These are phyloP conservation scores for Citrus hindsii DNA, from an alignment of 345 rosid species.

Conservation along the genomic window DNA sequence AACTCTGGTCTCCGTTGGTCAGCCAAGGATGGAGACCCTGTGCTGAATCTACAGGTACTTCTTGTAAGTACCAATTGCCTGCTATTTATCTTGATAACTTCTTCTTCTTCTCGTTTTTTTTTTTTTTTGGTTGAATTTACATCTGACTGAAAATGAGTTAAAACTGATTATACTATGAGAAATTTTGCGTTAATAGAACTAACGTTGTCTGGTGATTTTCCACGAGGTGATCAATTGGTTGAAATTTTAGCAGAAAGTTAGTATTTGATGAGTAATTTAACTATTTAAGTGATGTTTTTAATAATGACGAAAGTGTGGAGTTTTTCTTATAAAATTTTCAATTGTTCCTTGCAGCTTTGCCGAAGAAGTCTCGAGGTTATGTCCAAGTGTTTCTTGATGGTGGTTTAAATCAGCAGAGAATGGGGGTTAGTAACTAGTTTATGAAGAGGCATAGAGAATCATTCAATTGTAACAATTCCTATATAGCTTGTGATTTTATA, in stretches of 20 bases:
- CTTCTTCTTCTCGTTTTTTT: too few relatives aligned
- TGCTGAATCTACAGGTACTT: conserved; percentile 17
- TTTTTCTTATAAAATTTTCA: neutral
- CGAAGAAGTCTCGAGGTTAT: conserved; percentile 59
- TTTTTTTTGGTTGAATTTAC: neutral
- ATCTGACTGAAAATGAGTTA: neutral
- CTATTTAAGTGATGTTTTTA: too few relatives aligned
- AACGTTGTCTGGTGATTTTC: neutral
- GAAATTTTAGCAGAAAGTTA: neutral
- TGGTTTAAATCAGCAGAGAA: conserved; percentile 95
- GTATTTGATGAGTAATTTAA: neutral
- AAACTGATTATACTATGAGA: neutral
- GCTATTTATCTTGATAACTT: too few relatives aligned
- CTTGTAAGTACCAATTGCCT: conserved; percentile 41
- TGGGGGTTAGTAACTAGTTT: conserved; percentile 69
- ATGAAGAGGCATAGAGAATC: neutral
- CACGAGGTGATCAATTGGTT: neutral
- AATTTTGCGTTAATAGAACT: neutral
- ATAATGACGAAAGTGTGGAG: too few relatives aligned
- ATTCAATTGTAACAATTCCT: neutral
- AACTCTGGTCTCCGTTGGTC: conserved; percentile 86
- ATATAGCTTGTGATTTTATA: neutral
- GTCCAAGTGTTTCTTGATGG: conserved; percentile 96
- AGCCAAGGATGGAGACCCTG: conserved; percentile 88
- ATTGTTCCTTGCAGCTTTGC: conserved; percentile 41